These are phyloP conservation scores for Thelonectria discophora DNA, from an alignment of 2,329 filamentous ascomycete species.

Conservation along the genomic window DNA sequence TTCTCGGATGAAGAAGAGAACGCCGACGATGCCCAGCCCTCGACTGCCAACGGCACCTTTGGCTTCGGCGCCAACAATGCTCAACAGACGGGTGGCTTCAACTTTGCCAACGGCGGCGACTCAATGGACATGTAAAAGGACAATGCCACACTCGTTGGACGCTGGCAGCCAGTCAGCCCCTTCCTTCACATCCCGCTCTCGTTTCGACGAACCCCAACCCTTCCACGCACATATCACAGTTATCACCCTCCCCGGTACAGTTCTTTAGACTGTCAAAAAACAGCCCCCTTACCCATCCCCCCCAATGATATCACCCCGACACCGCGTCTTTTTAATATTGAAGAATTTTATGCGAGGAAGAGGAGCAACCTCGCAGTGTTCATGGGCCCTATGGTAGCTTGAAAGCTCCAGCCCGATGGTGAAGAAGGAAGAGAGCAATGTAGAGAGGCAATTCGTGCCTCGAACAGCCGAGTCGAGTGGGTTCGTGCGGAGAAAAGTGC, in stretches of 20 bases:
- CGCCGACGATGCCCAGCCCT: slow-evolving; percentile 78
- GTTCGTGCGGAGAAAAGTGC: slow-evolving; percentile 35
- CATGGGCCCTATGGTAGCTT: slow-evolving; percentile 69
- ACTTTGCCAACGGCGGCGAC: slow-evolving; percentile 80
- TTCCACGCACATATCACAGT: slow-evolving; percentile 37
- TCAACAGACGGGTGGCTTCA: slow-evolving; percentile 83
- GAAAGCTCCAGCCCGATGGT: slow-evolving; percentile 68
- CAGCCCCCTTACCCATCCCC: slow-evolving; percentile 24
- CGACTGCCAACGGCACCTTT: slow-evolving; percentile 77
- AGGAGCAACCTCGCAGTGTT: slow-evolving; percentile 38
- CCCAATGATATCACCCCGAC: slow-evolving; percentile 46
- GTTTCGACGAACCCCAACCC: slow-evolving; percentile 29
- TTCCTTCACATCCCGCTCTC: slow-evolving; percentile 9
- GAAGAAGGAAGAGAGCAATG: slow-evolving; percentile 40
- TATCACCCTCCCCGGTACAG: slow-evolving; percentile 37
- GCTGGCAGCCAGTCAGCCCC: slow-evolving; percentile 1
- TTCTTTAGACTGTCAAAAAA: slow-evolving; percentile 38
- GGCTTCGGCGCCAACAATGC: slow-evolving; percentile 75
- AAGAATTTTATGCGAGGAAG: slow-evolving; percentile 48
- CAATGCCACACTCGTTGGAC: slow-evolving; percentile 16
- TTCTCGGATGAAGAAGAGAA: slow-evolving; percentile 98
- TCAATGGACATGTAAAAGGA: slow-evolving; percentile 70
- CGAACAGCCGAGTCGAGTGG: slow-evolving; percentile 35
- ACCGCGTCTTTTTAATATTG: slow-evolving; percentile 49
- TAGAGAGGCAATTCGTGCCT: slow-evolving; percentile 34